Base-by-base conservation (phyloP, 805 yeast species). In the Nakazawaea sp. region DNA sequence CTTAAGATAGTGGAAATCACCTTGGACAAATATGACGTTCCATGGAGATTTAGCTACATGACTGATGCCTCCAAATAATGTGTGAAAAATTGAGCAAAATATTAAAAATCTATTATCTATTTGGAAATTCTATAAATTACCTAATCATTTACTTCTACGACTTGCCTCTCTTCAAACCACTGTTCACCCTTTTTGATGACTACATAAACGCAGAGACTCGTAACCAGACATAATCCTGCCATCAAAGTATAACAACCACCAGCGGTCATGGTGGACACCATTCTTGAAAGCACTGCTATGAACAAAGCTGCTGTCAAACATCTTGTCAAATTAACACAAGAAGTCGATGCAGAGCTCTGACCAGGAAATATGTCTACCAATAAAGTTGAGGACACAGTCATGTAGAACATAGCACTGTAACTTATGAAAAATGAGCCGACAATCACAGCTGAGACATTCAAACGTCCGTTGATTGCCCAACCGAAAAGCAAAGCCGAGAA, bases 181-280 rank as follows among this genome's bases (percentile, higher is more conserved):
- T 38, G 33, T 15, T 38, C 41, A 17, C 41, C 37, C 17, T 38
- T 38, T 5, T 11, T 15, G 10, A 38, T 38, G 16, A 38, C 41
- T 12, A 33, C 26, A 25, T 13, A 30, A 15, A 38, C 35, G 17
- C 34, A 33, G 26, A 19, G 30, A 19, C 41, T 38, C 11, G 24
- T 20, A 3, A 38, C 16, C 5, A 38, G 15, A 27, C 71, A 64
- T 1, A 80, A 36, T 0, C 66, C 78, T 2, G 79, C 78, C 66
- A 84, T 56, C n/a, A 87, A 63, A 0, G 94, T 78, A 49, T 78
- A 85, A 1, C 84, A 72, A 13, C 95, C 92, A 1, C 96, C 96
- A 10, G 72, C 56, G 0, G 75, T 74, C 73, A 88, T 63, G 0
- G 60, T 43, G 0, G 40, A 38, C 11, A 66, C 62, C 90, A 88